These are phyloP conservation scores for Oryza punctata DNA, from an alignment of 176 grass and related monocot genomes.

Conservation along the genomic window DNA sequence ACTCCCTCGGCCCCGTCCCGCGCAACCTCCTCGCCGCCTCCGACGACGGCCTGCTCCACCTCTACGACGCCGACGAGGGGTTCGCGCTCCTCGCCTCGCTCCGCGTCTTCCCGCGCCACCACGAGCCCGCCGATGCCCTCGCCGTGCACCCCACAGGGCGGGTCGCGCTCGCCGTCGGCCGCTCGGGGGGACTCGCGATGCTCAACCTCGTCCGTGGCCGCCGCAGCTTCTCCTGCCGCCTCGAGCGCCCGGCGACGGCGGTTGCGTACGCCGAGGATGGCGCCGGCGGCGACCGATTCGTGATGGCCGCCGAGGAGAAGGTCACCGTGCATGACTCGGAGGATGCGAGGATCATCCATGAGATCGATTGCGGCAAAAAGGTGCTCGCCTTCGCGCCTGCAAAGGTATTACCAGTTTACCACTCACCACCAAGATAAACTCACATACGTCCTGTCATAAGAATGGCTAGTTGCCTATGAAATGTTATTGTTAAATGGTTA, in stretches of 20 bases:
- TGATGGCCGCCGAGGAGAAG: conserved; percentile 56
- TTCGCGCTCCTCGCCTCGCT: conserved; percentile 72
- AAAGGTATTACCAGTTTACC: conserved; percentile 54
- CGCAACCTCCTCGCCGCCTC: conserved; percentile 87
- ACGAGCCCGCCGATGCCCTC: conserved; percentile 47
- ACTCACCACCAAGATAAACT: background rate
- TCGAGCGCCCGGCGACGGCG: conserved; percentile 55
- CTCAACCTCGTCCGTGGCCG: conserved; percentile 73
- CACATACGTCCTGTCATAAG: background rate
- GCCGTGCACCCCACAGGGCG: conserved; percentile 74
- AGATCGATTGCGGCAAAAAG: conserved; percentile 57
- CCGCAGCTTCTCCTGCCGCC: conserved; percentile 75
- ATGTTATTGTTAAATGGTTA: background rate
- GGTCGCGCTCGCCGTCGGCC: conserved; percentile 69
- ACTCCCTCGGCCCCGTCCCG: conserved; percentile 62
- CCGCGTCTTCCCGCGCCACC: conserved; percentile 31
- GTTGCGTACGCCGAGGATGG: conserved; percentile 50
- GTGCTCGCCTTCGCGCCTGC: conserved; percentile 60
- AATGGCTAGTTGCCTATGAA: background rate
- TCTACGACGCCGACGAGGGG: conserved; percentile 73
- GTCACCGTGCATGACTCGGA: conserved; percentile 71
- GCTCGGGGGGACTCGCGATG: conserved; percentile 60
- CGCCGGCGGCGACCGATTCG: conserved; percentile 45
- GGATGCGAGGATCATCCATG: conserved; percentile 78
- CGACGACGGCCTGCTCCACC: conserved; percentile 72